These are phyloP conservation scores for Samsoniella hepiali DNA, from an alignment of 2,329 filamentous ascomycete genomes.

Conservation along the genomic window DNA sequence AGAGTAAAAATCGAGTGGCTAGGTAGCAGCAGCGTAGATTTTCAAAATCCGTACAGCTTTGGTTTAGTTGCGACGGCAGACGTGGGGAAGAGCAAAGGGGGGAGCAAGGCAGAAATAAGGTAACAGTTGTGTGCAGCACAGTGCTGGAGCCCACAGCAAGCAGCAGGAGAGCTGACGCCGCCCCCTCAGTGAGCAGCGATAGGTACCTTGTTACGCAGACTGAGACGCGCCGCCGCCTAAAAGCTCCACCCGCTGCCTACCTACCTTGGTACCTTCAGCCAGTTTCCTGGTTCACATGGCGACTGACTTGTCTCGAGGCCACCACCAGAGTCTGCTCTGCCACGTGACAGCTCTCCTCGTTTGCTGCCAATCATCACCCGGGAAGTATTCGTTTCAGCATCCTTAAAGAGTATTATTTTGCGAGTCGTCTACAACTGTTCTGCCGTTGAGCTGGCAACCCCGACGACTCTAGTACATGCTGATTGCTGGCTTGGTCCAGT, in stretches of 20 bases:
- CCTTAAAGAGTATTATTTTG: neutral
- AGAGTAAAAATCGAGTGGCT: neutral
- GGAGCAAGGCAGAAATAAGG: slow-evolving; percentile 16
- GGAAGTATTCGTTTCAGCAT: neutral
- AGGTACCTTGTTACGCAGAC: neutral
- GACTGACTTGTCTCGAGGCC: too few relatives aligned
- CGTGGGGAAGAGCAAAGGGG: slow-evolving; percentile 18
- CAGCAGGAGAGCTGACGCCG: slow-evolving; percentile 4
- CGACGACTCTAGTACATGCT: neutral
- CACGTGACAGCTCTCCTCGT: slow-evolving; percentile 1
- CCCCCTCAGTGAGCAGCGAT: neutral
- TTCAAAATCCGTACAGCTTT: slow-evolving; percentile 5
- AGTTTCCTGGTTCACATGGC: too few relatives aligned
- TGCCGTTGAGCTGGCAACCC: neutral
- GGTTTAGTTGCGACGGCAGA: slow-evolving; percentile 9
- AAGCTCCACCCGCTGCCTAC: neutral
- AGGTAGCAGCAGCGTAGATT: neutral
- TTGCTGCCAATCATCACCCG: neutral
- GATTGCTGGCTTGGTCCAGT: neutral
- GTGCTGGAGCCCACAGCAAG: slow-evolving; percentile 6
- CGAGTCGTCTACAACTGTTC: neutral
- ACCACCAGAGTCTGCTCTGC: neutral
- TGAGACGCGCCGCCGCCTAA: neutral
- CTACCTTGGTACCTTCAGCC: neutral
- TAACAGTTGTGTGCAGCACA: slow-evolving; percentile 12